Conservation (phyloP, 2,329 filamentous ascomycete genomes). For the Verticillium longisporum region DNA sequence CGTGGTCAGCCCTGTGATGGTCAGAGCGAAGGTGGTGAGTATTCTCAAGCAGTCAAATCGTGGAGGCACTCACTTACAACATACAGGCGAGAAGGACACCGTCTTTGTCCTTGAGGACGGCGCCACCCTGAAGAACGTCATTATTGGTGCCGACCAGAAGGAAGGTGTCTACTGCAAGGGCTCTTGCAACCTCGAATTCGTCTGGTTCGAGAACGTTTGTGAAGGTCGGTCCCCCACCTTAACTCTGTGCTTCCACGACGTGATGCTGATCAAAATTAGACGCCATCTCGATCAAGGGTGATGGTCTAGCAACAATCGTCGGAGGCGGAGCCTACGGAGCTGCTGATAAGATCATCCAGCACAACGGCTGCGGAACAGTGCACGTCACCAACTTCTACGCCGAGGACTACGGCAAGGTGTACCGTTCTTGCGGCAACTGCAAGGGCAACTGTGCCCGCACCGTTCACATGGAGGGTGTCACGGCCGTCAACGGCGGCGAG, state of each 20-base stretch:
- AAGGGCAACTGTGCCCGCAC: conserved; percentile 20
- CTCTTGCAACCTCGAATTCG: conserved; percentile 28
- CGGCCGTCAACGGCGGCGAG: conserved; percentile 7
- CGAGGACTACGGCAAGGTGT: conserved; percentile 40
- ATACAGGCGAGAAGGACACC: conserved; percentile 20
- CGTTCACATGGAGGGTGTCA: conserved; percentile 9
- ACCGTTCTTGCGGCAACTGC: conserved; percentile 26
- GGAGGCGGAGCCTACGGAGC: conserved; percentile 36
- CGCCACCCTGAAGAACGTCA: conserved; percentile 34
- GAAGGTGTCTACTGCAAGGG: conserved; percentile 41
- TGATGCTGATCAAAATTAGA: not conserved
- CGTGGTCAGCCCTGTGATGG: conserved; percentile 33
- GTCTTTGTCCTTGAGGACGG: conserved; percentile 34
- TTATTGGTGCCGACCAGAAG: conserved; percentile 35
- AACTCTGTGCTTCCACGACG: not conserved
- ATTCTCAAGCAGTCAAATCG: not conserved
- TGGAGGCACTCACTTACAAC: not conserved
- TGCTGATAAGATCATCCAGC: conserved; percentile 36
- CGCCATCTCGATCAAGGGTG: conserved; percentile 16
- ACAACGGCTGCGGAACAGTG: conserved; percentile 37
- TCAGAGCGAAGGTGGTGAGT: conserved; percentile 30
- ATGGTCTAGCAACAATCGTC: conserved; percentile 28
- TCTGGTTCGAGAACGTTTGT: conserved; percentile 41
- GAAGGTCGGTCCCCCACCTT: conserved; percentile 28
- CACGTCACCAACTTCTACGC: conserved; percentile 33